Evolutionary conservation across 1,284 basidiomycete species (phyloP).

Genomic region (Apiotrichum mycotoxinovorans): DNA sequence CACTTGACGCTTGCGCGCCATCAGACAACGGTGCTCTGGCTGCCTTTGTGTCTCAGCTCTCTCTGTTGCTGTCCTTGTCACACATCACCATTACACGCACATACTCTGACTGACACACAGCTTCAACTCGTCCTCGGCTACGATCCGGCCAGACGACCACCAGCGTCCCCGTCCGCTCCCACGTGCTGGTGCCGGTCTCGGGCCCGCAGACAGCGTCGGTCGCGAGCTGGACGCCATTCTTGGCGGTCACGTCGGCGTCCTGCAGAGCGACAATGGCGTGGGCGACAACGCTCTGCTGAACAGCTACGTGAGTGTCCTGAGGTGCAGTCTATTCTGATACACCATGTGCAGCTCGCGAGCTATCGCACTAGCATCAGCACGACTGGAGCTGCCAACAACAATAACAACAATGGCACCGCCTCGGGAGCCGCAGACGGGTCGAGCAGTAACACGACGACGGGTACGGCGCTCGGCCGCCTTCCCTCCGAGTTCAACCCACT

Average conservation of each 20-base stretch:
- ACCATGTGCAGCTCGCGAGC: neutral
- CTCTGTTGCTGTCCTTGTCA: no score
- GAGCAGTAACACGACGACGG: neutral
- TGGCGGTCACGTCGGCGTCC: constrained; percentile 14
- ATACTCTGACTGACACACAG: constrained; percentile 8
- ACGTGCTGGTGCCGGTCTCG: constrained; percentile 4
- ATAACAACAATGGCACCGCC: neutral
- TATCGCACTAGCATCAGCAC: neutral
- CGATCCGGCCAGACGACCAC: constrained; percentile 21
- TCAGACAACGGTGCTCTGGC: neutral
- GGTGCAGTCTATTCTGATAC: neutral
- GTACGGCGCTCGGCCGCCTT: neutral
- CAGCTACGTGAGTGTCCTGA: constrained; percentile 5
- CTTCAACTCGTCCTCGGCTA: constrained; percentile 33
- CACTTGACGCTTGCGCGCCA: neutral
- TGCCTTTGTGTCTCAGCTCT: no score
- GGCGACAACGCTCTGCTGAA: constrained; percentile 2
- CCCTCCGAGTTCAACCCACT: constrained; percentile 17
- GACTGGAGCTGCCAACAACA: neutral
- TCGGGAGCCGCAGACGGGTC: neutral
- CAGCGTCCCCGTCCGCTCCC: constrained; percentile 9
- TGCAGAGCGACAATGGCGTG: constrained; percentile 16
- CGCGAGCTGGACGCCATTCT: constrained; percentile 17
- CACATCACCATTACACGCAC: neutral
- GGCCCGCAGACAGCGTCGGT: constrained; percentile 18